Conservation (phyloP, 1,284 basidiomycete genomes). For the Sanghuangporus sanghuang region DNA sequence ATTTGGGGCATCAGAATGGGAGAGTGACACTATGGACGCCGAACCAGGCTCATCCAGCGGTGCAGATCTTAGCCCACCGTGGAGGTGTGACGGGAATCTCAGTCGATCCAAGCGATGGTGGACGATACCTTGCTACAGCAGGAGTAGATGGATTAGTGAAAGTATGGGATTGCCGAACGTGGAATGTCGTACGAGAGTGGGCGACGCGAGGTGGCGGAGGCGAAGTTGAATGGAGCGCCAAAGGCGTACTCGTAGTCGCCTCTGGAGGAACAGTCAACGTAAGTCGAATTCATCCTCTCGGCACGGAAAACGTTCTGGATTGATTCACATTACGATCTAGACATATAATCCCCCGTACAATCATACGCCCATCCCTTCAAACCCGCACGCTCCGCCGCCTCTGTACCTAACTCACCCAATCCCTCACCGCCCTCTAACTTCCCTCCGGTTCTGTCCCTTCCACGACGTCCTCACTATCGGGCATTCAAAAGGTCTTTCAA, state of each 20-base stretch:
- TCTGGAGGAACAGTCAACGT: constrained; percentile 83
- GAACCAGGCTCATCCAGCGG: constrained; percentile 85
- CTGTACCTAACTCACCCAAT: constrained; percentile 84
- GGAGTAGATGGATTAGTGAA: constrained; percentile 90
- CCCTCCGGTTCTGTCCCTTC: constrained; percentile 83
- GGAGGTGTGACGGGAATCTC: constrained; percentile 82
- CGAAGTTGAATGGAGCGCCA: constrained; percentile 74
- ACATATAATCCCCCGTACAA: constrained; percentile 67
- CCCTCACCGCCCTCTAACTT: constrained; percentile 61
- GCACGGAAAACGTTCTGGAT: background rate
- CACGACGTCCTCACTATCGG: constrained; percentile 86
- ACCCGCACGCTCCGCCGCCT: constrained; percentile 49
- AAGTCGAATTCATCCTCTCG: constrained; percentile 22
- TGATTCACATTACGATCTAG: constrained; percentile 29
- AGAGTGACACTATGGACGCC: constrained; percentile 96
- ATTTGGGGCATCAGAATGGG: constrained; percentile 91
- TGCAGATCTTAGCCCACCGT: constrained; percentile 87
- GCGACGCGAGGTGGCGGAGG: constrained; percentile 42
- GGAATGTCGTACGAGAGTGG: constrained; percentile 88
- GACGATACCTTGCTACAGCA: constrained; percentile 87
- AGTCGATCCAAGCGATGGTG: constrained; percentile 79
- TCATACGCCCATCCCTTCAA: constrained; percentile 45
- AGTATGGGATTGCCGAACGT: constrained; percentile 94
- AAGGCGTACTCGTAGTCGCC: constrained; percentile 80
- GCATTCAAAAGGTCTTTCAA: constrained; percentile 73